phyloP scores from a whole-genome alignment of 2,329 filamentous ascomycete species.

The Fusarium sp. region DNA sequence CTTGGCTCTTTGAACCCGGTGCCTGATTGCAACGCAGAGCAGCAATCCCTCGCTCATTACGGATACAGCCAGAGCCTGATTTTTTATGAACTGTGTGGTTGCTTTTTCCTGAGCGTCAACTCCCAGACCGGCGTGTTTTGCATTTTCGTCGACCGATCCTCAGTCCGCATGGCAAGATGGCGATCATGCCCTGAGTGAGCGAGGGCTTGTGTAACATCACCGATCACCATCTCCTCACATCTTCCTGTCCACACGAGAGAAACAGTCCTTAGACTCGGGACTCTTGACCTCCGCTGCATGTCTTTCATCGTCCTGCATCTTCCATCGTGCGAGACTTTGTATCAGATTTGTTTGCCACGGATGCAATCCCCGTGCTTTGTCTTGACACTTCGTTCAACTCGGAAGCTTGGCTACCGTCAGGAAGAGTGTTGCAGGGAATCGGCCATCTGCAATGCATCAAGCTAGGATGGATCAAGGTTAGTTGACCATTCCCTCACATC shows the following conservation, averaged over 20 bases:
- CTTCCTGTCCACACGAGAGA: background rate
- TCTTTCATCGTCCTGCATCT: constrained; percentile 14
- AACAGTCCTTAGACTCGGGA: constrained; percentile 9
- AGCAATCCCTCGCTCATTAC: background rate
- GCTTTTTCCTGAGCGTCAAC: background rate
- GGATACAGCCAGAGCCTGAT: background rate
- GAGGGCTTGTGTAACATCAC: constrained; percentile 32
- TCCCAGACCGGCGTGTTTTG: constrained; percentile 10
- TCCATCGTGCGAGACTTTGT: constrained; percentile 2
- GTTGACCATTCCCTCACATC: constrained; percentile 12
- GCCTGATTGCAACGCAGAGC: constrained; percentile 10
- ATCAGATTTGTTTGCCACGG: constrained; percentile 3
- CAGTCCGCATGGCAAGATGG: constrained; percentile 10
- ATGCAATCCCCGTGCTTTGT: constrained; percentile 5
- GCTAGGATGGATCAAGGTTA: constrained; percentile 26
- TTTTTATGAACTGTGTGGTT: constrained; percentile 9
- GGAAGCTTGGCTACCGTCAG: constrained; percentile 8
- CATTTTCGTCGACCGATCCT: constrained; percentile 17
- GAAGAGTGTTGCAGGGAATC: constrained; percentile 19
- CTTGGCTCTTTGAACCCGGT: constrained; percentile 37
- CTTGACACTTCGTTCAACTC: constrained; percentile 8
- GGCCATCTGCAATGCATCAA: constrained; percentile 14
- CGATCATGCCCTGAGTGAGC: constrained; percentile 28
- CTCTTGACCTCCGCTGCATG: constrained; percentile 17
- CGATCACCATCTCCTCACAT: constrained; percentile 5